Conservation (phyloP, 305 asterid species). For the Solanum hybrid region DNA sequence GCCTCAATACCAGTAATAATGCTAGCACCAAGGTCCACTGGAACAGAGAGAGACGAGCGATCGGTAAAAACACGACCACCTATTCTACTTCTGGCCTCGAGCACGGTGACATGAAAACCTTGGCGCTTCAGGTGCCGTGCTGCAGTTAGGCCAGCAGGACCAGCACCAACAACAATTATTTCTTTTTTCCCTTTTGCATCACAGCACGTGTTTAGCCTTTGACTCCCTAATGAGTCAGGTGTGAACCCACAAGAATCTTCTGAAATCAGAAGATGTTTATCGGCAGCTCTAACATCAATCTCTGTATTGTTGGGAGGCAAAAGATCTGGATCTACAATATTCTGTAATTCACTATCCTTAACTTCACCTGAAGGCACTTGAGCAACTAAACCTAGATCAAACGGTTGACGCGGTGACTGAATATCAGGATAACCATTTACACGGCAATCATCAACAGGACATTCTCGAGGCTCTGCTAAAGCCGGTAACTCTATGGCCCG, state of each 20-base stretch:
- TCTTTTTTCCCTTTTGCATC: conserved; percentile 37
- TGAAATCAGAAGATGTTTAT: conserved; percentile 20
- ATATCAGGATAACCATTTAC: conserved; percentile 30
- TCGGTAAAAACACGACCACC: conserved; percentile 99
- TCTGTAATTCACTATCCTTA: conserved; percentile 20
- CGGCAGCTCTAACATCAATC: conserved; percentile 19
- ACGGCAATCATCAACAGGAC: conserved; percentile 20
- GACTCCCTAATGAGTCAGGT: conserved; percentile 16
- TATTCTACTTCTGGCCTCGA: conserved; percentile 91
- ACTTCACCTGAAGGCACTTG: conserved; percentile 24
- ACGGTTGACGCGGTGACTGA: conserved; percentile 19
- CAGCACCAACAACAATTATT: conserved; percentile 87
- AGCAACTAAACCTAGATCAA: conserved; percentile 19
- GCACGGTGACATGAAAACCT: conserved; percentile 76
- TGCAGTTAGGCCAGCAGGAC: conserved; percentile 99
- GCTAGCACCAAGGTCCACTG: conserved; percentile 99
- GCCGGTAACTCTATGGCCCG: conserved; percentile 31
- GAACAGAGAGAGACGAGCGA: conserved; percentile 81
- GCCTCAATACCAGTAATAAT: conserved; percentile 99
- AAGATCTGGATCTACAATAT: conserved; percentile 26
- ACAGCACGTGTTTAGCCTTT: conserved; percentile 16
- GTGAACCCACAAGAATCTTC: conserved; percentile 21
- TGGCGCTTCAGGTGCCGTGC: conserved; percentile 98
- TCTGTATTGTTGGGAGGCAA: conserved; percentile 17
- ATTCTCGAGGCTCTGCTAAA: conserved; percentile 20